A percentile compares a stretch with the other conserved stretches of the same genome.
These are phyloP conservation scores for Herpotrichia juniperi DNA, from an alignment of 2,329 filamentous ascomycete genomes.

Conservation along the genomic window DNA sequence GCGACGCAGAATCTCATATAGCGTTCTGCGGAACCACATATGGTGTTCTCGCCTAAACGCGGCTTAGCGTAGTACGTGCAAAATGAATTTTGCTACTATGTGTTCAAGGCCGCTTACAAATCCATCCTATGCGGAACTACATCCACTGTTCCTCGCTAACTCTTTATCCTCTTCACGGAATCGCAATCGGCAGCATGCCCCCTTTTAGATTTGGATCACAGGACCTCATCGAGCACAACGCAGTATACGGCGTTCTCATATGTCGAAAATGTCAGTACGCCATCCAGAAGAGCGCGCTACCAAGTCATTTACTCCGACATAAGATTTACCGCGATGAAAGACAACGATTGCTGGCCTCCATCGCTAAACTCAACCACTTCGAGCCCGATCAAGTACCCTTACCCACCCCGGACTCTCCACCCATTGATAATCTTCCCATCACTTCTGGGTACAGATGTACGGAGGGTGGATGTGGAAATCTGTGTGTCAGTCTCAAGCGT, in stretches of 20 bases:
- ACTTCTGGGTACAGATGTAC: conserved; percentile 38
- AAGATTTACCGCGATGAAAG: conserved; percentile 45
- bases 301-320: conserved; percentile 45
- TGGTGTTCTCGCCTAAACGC: neutral
- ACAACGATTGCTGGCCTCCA: conserved; percentile 28
- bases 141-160: too few relatives aligned
- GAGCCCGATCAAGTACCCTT: conserved; percentile 39
- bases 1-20: too few relatives aligned
- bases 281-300: conserved; percentile 46
- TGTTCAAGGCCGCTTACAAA: neutral
- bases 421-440: conserved; percentile 35
- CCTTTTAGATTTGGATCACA: conserved; percentile 18
- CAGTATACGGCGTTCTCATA: conserved; percentile 36
- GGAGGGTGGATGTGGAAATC: conserved; percentile 28
- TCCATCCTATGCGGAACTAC: neutral
- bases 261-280: conserved; percentile 46
- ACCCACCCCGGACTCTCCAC: conserved; percentile 24
- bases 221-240: conserved; percentile 26
- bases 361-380: conserved; percentile 31
- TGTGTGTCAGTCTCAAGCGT: conserved; percentile 43
- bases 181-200: conserved; percentile 9
- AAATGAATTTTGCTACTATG: neutral
- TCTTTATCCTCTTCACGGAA: neutral
- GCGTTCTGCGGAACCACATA: neutral
- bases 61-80: neutral